Evolutionary conservation across 371 early-diverging fungal genomes (phyloP).

Genomic region (Apophysomyces trapeziformis): DNA sequence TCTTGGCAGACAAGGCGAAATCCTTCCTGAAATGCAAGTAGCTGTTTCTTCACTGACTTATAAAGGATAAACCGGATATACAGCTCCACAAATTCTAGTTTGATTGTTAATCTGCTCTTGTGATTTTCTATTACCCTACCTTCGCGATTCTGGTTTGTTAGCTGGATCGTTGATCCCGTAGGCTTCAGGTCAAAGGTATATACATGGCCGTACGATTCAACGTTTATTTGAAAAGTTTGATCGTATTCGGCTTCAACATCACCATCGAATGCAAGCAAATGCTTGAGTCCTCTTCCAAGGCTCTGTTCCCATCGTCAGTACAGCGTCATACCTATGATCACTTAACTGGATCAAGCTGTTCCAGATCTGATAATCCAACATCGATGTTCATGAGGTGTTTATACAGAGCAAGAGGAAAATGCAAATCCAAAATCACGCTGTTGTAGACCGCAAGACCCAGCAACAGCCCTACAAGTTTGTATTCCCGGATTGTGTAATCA

Average conservation of each 20-base stretch:
- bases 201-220: slow-evolving; percentile 67
- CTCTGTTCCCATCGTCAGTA: slow-evolving; percentile 34
- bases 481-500: slow-evolving; percentile 69
- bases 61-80: slow-evolving; percentile 78
- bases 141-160: slow-evolving; percentile 67
- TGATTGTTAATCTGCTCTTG: neutral
- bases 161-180: slow-evolving; percentile 59
- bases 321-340: neutral
- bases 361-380: slow-evolving; percentile 52
- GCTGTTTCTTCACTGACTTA: slow-evolving; percentile 75
- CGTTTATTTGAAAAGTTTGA: slow-evolving; percentile 74
- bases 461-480: slow-evolving; percentile 87
- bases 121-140: slow-evolving; percentile 25
- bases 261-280: slow-evolving; percentile 57
- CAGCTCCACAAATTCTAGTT: slow-evolving; percentile 70
- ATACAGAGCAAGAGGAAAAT: slow-evolving; percentile 78
- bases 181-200: slow-evolving; percentile 63
- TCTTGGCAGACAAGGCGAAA: slow-evolving; percentile 87
- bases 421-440: slow-evolving; percentile 83
- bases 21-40: slow-evolving; percentile 88
- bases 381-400: slow-evolving; percentile 79
- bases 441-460: slow-evolving; percentile 90
- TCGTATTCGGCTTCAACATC: slow-evolving; percentile 65
- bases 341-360: slow-evolving; percentile 70
- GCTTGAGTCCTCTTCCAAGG: slow-evolving; percentile 67